phyloP scores from a whole-genome alignment of 2,329 filamentous ascomycete species.

The Diaporthe citrichinensis region DNA sequence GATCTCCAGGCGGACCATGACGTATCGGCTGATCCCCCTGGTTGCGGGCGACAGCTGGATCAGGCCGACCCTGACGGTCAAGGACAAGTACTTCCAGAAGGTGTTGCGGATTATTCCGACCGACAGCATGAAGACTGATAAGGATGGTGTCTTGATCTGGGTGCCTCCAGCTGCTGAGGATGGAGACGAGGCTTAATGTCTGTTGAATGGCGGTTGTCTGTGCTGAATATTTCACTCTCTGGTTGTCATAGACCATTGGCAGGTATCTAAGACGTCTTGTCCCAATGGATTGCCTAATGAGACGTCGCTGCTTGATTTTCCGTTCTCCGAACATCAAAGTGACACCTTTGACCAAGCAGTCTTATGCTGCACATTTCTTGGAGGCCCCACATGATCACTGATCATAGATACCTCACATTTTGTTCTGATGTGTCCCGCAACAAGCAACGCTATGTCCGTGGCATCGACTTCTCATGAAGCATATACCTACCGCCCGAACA shows the following conservation, averaged over 20 bases:
- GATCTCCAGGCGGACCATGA: constrained; percentile 79
- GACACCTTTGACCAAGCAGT: neutral
- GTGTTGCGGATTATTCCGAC: constrained; percentile 85
- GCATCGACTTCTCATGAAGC: neutral
- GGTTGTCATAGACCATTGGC: neutral
- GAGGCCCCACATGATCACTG: neutral
- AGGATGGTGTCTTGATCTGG: constrained; percentile 76
- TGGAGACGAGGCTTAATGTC: constrained; percentile 29
- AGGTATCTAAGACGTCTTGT: neutral
- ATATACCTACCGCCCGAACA: neutral
- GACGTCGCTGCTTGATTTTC: neutral
- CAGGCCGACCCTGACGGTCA: constrained; percentile 79
- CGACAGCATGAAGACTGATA: constrained; percentile 76
- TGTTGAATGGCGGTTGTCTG: neutral
- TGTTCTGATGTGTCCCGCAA: neutral
- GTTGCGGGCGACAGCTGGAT: constrained; percentile 74
- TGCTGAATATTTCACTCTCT: neutral
- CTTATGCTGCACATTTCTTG: neutral
- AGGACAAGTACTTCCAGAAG: constrained; percentile 95
- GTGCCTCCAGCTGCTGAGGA: constrained; percentile 58
- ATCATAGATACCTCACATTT: neutral
- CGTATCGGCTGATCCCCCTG: constrained; percentile 81
- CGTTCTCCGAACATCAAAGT: neutral
- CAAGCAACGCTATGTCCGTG: neutral
- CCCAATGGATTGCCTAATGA: neutral